Percentiles rank a stretch among this genome's conserved stretches.
phyloP scores from a whole-genome alignment of 345 rosid genomes.

The Populus alba region DNA sequence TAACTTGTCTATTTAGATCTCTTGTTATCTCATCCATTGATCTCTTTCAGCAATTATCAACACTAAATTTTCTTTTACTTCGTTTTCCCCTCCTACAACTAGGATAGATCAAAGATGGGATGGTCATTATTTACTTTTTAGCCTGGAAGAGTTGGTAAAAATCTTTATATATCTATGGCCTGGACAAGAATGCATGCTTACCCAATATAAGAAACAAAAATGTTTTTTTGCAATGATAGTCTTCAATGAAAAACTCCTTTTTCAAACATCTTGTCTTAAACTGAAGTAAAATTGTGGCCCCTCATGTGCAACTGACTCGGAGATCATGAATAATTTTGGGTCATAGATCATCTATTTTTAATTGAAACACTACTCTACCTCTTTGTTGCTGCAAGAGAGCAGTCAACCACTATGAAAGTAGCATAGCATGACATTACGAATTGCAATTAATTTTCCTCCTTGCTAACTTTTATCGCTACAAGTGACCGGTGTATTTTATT shows the following conservation, averaged over 20 bases:
- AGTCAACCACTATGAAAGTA: not conserved
- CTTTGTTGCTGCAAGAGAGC: not conserved
- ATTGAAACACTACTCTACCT: not conserved
- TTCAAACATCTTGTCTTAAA: not conserved
- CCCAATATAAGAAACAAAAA: not conserved
- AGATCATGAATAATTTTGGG: not conserved
- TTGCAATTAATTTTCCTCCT: not conserved
- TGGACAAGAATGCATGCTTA: not conserved
- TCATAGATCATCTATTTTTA: not conserved
- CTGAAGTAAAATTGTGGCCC: not conserved
- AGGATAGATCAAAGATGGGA: not conserved
- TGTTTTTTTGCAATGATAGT: not conserved
- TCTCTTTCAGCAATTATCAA: not conserved
- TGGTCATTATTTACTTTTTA: not conserved
- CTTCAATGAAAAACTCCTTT: not conserved
- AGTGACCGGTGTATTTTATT: not conserved
- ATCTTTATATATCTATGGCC: not conserved
- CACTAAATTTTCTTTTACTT: not conserved
- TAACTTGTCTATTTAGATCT: not conserved
- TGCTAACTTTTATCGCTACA: not conserved
- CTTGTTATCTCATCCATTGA: not conserved
- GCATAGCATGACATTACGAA: not conserved
- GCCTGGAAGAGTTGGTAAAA: not conserved
- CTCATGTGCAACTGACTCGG: not conserved
- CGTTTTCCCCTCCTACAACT: not conserved